Evolutionary conservation across 2,329 filamentous ascomycete genomes (phyloP).

Genomic region (Colletotrichum tropicicola): DNA sequence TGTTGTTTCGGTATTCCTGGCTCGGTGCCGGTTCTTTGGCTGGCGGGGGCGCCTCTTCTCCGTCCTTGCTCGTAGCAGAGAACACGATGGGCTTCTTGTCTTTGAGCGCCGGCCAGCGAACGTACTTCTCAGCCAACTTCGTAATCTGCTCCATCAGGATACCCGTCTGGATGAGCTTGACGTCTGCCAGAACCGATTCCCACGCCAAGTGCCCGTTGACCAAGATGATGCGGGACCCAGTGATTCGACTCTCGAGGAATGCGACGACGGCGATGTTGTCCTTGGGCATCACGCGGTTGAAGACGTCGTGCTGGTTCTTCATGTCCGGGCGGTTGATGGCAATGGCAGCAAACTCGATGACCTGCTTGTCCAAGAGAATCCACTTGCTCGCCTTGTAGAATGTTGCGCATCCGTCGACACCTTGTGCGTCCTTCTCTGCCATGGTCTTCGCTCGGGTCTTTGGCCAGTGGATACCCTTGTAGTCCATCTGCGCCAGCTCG

Average conservation of each 20-base stretch:
- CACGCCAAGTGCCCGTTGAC: constrained; percentile 95
- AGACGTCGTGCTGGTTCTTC: constrained; percentile 97
- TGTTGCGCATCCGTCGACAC: constrained; percentile 95
- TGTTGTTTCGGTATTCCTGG: constrained; percentile 84
- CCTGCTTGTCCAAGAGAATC: constrained; percentile 90
- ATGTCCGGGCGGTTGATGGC: constrained; percentile 96
- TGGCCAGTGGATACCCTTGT: constrained; percentile 94
- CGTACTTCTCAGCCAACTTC: constrained; percentile 86
- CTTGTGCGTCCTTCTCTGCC: constrained; percentile 85
- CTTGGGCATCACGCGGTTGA: constrained; percentile 98
- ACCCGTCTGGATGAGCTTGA: constrained; percentile 95
- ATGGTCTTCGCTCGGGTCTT: constrained; percentile 92
- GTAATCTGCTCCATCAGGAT: constrained; percentile 93
- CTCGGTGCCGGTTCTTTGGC: constrained; percentile 78
- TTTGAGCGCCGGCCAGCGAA: constrained; percentile 79
- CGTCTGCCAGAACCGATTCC: constrained; percentile 90
- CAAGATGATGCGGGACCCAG: constrained; percentile 90
- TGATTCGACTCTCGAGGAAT: constrained; percentile 91
- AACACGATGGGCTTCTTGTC: constrained; percentile 75
- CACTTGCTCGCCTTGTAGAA: constrained; percentile 98
- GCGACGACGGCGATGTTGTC: constrained; percentile 95
- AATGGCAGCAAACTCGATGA: constrained; percentile 90
- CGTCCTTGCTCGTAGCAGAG: constrained; percentile 45
- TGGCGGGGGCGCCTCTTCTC: constrained; percentile 60
- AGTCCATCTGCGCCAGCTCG: constrained; percentile 85